Conservation (phyloP, 2,329 filamentous ascomycete genomes). For the Dryadomyces sulphureus region DNA sequence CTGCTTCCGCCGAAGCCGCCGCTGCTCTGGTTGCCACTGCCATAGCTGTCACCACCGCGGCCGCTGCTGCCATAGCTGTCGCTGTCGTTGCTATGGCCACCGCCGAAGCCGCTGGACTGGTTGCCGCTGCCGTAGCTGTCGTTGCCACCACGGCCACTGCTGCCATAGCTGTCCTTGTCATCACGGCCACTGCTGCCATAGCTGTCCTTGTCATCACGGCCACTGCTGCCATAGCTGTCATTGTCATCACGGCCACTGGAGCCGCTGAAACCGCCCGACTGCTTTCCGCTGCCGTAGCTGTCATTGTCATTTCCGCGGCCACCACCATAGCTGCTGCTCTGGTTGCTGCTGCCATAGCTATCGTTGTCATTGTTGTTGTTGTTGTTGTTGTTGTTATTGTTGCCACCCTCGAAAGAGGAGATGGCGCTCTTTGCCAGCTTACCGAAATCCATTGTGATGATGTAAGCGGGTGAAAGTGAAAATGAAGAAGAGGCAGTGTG, state of each 20-base stretch:
- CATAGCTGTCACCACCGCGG: constrained; percentile 2
- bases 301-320: too few species aligned
- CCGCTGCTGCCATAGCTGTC: not conserved
- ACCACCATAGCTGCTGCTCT: too few species aligned
- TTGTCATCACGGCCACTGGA: constrained; percentile 3
- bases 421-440: constrained; percentile 13
- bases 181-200: not conserved
- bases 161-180: not conserved
- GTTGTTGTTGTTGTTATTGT: not conserved
- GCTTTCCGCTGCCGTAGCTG: too few species aligned
- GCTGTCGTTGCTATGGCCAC: not conserved
- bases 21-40: not conserved
- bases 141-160: not conserved
- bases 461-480: too few species aligned
- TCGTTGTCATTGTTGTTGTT: too few species aligned
- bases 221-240: not conserved
- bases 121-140: not conserved
- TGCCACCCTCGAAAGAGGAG: constrained; percentile 6
- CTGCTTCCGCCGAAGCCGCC: not conserved
- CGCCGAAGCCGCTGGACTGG: constrained; percentile 1
- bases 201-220: not conserved
- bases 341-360: too few species aligned
- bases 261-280: not conserved
- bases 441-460: constrained; percentile 15
- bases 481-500: not conserved